A percentile compares a stretch with the other conserved stretches of the same genome.
Conservation (phyloP, 192 early-diverging fungal species). For the Backusella tarrabulga region DNA sequence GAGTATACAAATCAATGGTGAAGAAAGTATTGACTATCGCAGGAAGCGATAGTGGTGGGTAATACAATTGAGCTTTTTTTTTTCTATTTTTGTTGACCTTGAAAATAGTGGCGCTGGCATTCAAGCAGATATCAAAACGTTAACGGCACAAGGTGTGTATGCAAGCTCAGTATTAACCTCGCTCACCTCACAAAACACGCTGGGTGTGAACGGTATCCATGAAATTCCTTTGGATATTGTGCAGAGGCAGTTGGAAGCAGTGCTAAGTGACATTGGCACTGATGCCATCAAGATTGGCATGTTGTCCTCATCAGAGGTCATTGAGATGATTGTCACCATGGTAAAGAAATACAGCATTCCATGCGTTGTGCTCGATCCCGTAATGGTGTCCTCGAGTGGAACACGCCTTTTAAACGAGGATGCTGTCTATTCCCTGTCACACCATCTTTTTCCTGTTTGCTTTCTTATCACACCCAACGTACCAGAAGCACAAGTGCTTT, state of each 20-base stretch:
- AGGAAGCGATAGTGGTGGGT: constrained; percentile 66
- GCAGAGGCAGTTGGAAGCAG: constrained; percentile 61
- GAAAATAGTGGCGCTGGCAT: constrained; percentile 63
- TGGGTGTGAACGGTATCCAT: constrained; percentile 68
- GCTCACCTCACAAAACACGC: constrained; percentile 85
- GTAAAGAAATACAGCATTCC: constrained; percentile 27
- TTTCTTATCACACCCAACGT: constrained; percentile 80
- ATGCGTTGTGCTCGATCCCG: constrained; percentile 76
- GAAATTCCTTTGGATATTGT: constrained; percentile 64
- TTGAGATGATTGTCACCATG: constrained; percentile 51
- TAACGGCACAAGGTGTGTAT: constrained; percentile 69
- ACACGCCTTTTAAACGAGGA: constrained; percentile 56
- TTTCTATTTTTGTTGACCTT: neutral
- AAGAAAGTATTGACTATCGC: constrained; percentile 57
- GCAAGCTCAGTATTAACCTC: constrained; percentile 77
- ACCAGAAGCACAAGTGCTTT: constrained; percentile 73
- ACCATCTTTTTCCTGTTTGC: constrained; percentile 64
- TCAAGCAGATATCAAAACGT: constrained; percentile 90
- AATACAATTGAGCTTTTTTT: neutral
- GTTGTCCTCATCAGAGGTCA: constrained; percentile 65
- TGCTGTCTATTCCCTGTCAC: constrained; percentile 55
- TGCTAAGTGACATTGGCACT: constrained; percentile 76
- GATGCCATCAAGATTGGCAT: constrained; percentile 81
- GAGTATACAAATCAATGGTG: neutral
- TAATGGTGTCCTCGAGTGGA: constrained; percentile 83